A percentile compares a stretch with the other conserved stretches of the same genome.
phyloP scores from a whole-genome alignment of 768 basidiomycete species.

The Rhizopogon rudus region DNA sequence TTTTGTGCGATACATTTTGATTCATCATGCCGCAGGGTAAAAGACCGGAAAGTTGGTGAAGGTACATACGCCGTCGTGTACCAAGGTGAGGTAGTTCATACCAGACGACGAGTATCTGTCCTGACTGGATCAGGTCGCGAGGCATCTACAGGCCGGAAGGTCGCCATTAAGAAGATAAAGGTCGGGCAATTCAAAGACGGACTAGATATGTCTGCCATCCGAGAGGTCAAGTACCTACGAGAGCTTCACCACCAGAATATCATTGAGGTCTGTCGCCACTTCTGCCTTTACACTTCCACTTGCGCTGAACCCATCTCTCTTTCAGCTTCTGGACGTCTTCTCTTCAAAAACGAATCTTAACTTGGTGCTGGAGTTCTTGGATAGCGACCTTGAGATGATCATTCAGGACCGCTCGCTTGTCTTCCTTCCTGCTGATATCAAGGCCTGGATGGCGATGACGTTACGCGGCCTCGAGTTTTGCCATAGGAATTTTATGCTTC shows the following conservation, averaged over 20 bases:
- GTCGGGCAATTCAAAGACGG: constrained; percentile 97
- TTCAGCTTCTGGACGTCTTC: constrained; percentile 91
- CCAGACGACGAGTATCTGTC: constrained; percentile 8
- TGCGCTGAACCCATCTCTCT: background rate
- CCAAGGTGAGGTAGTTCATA: constrained; percentile 49
- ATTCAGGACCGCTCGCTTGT: constrained; percentile 92
- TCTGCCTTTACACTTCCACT: background rate
- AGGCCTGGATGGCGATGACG: constrained; percentile 99
- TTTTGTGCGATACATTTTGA: constrained; percentile 5
- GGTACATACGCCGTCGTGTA: constrained; percentile 98
- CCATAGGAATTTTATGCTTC: constrained; percentile 89
- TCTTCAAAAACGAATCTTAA: constrained; percentile 96
- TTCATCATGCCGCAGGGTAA: constrained; percentile 45
- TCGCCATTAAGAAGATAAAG: constrained; percentile 98
- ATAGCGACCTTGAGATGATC: constrained; percentile 94
- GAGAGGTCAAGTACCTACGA: constrained; percentile 95
- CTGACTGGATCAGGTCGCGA: constrained; percentile 53
- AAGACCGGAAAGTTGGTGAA: constrained; percentile 80
- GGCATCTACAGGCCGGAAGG: constrained; percentile 67
- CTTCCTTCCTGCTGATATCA: constrained; percentile 93
- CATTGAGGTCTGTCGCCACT: constrained; percentile 62
- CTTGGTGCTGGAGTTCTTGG: constrained; percentile 93
- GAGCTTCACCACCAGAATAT: constrained; percentile 93
- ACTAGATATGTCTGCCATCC: constrained; percentile 96
- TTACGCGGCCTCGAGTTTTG: constrained; percentile 98